Evolutionary conservation across 2,329 filamentous ascomycete species (phyloP).

Genomic region (Microcyclospora tardicrescens): DNA sequence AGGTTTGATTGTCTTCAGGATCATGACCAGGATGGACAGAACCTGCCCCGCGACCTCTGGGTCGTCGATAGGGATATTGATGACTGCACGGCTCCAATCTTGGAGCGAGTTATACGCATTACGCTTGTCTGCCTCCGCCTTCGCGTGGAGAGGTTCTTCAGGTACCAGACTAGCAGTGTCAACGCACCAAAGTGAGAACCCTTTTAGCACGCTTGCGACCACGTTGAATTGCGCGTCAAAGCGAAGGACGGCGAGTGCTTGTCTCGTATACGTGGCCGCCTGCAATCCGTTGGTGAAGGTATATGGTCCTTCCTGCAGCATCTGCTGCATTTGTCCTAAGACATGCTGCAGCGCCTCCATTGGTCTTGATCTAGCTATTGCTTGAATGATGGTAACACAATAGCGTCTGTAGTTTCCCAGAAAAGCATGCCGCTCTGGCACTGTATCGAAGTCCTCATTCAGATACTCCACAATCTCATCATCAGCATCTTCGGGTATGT

Average conservation of each 20-base stretch:
- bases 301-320: slow-evolving; percentile 60
- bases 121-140: slow-evolving; percentile 48
- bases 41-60: slow-evolving; percentile 22
- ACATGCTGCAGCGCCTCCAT: slow-evolving; percentile 81
- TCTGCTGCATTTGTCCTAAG: slow-evolving; percentile 60
- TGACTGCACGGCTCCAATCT: slow-evolving; percentile 58
- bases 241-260: slow-evolving; percentile 58
- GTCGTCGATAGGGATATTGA: slow-evolving; percentile 55
- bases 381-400: slow-evolving; percentile 75
- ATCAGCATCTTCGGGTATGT: slow-evolving; percentile 65
- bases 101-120: slow-evolving; percentile 30
- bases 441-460: slow-evolving; percentile 85
- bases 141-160: slow-evolving; percentile 36
- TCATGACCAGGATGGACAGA: slow-evolving; percentile 16
- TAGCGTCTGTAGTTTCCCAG: slow-evolving; percentile 91
- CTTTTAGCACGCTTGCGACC: slow-evolving; percentile 77
- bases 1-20: slow-evolving; percentile 18
- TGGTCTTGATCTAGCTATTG: slow-evolving; percentile 67
- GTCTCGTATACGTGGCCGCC: slow-evolving; percentile 42
- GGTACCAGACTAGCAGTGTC: slow-evolving; percentile 20
- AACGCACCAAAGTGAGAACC: slow-evolving; percentile 64
- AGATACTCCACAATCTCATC: slow-evolving; percentile 72
- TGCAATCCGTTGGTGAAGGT: slow-evolving; percentile 54
- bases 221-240: slow-evolving; percentile 85
- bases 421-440: slow-evolving; percentile 88